phyloP scores from a whole-genome alignment of 2,329 filamentous ascomycete species.

The Pseudocercospora ulei region DNA sequence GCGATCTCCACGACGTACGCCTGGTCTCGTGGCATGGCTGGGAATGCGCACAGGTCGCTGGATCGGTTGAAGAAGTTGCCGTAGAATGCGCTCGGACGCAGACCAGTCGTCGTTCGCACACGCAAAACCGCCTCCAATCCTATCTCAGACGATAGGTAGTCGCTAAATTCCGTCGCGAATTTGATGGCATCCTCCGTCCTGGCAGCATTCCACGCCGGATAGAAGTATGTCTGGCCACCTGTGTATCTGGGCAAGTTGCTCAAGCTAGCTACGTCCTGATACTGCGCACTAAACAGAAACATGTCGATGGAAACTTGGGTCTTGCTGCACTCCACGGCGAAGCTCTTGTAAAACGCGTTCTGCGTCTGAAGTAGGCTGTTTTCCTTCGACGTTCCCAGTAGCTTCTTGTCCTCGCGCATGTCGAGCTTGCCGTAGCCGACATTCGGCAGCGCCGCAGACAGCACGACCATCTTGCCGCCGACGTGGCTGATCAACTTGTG shows the following conservation, averaged over 20 bases:
- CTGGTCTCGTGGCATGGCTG: conserved; percentile 92
- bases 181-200: conserved; percentile 93
- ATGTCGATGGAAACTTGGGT: conserved; percentile 97
- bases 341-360: conserved; percentile 97
- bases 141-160: conserved; percentile 93
- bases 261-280: conserved; percentile 92
- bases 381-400: conserved; percentile 89
- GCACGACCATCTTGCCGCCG: conserved; percentile 86
- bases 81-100: conserved; percentile 96
- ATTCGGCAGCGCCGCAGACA: conserved; percentile 84
- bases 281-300: conserved; percentile 92
- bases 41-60: conserved; percentile 94
- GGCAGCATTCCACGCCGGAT: conserved; percentile 93
- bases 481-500: conserved; percentile 93
- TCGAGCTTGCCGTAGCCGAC: conserved; percentile 81
- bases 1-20: conserved; percentile 97
- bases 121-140: conserved; percentile 90
- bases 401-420: conserved; percentile 91
- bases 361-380: conserved; percentile 76
- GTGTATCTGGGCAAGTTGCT: conserved; percentile 94
- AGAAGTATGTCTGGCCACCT: conserved; percentile 96
- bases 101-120: conserved; percentile 84
- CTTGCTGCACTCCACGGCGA: conserved; percentile 97
- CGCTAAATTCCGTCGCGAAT: conserved; percentile 91
- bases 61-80: conserved; percentile 99